phyloP scores from a whole-genome alignment of 805 yeast genomes.

The Jamesozyma piceae region DNA sequence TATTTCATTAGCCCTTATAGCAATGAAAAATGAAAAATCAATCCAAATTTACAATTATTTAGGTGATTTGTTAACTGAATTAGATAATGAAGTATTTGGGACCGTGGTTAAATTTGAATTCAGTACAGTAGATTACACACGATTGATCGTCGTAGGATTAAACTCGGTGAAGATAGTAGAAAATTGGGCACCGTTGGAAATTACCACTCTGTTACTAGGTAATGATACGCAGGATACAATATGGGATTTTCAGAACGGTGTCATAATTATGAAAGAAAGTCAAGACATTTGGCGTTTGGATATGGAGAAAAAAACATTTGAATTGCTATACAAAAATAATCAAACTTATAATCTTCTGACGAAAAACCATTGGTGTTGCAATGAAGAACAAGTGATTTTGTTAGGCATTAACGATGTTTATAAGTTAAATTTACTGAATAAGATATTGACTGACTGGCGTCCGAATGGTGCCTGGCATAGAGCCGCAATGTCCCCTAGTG shows the following conservation, averaged over 20 bases:
- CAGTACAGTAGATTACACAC: slow-evolving; percentile 8
- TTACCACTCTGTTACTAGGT: slow-evolving; percentile 7
- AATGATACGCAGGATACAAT: slow-evolving; percentile 16
- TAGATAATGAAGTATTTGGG: slow-evolving; percentile 9
- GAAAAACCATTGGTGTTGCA: slow-evolving; percentile 24
- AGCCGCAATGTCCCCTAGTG: slow-evolving; percentile 18
- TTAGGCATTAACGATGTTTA: slow-evolving; percentile 20
- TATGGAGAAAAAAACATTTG: slow-evolving; percentile 4
- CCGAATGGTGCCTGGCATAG: slow-evolving; percentile 23
- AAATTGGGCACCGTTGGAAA: slow-evolving; percentile 17
- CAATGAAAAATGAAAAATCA: slow-evolving; percentile 28
- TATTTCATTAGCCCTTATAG: slow-evolving; percentile 35
- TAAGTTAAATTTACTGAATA: slow-evolving; percentile 6
- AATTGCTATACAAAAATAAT: slow-evolving; percentile 15
- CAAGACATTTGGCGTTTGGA: slow-evolving; percentile 16
- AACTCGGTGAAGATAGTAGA: slow-evolving; percentile 11
- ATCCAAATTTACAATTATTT: slow-evolving; percentile 34
- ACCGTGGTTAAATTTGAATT: slow-evolving; percentile 15
- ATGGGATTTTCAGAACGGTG: slow-evolving; percentile 25
- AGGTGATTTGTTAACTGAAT: slow-evolving; percentile 16
- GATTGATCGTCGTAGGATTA: slow-evolving; percentile 13
- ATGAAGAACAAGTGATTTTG: slow-evolving; percentile 13
- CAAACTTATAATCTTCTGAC: slow-evolving; percentile 19
- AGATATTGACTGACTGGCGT: slow-evolving; percentile 4
- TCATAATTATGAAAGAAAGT: slow-evolving; percentile 12